Percentiles rank a stretch among this genome's conserved stretches.
phyloP scores from a whole-genome alignment of 2,329 filamentous ascomycete species.

The Fusarium napiforme region DNA sequence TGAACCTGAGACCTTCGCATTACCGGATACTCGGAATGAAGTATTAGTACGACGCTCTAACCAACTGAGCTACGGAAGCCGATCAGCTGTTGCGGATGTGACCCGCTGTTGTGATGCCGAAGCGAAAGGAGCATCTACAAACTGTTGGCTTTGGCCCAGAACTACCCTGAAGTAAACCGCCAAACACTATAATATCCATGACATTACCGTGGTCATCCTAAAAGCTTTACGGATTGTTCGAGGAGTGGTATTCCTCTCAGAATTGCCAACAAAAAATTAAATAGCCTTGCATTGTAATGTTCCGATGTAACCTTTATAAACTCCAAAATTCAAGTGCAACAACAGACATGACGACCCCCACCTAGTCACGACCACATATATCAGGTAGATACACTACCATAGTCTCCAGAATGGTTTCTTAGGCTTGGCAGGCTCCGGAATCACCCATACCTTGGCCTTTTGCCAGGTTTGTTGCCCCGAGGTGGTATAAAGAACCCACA shows the following conservation, averaged over 20 bases:
- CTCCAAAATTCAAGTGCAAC: neutral
- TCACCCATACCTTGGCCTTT: neutral
- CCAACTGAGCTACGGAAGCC: slow-evolving; percentile 47
- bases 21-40: slow-evolving; percentile 32
- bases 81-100: slow-evolving; percentile 21
- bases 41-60: slow-evolving; percentile 48
- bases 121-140: neutral
- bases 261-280: neutral
- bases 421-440: neutral
- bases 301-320: neutral
- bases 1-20: slow-evolving; percentile 47
- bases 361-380: neutral
- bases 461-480: slow-evolving; percentile 20
- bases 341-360: slow-evolving; percentile 12
- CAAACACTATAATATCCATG: neutral
- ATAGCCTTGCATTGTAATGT: neutral
- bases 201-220: neutral
- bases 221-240: neutral
- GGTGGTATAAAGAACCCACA: slow-evolving; percentile 12
- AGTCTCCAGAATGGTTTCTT: neutral
- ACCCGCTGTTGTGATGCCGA: neutral
- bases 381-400: neutral
- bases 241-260: neutral
- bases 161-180: neutral
- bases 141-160: accelerated